A percentile compares a stretch with the other conserved stretches of the same genome.
phyloP scores from a whole-genome alignment of 306 rosid genomes.

The Fragaria iinumae region DNA sequence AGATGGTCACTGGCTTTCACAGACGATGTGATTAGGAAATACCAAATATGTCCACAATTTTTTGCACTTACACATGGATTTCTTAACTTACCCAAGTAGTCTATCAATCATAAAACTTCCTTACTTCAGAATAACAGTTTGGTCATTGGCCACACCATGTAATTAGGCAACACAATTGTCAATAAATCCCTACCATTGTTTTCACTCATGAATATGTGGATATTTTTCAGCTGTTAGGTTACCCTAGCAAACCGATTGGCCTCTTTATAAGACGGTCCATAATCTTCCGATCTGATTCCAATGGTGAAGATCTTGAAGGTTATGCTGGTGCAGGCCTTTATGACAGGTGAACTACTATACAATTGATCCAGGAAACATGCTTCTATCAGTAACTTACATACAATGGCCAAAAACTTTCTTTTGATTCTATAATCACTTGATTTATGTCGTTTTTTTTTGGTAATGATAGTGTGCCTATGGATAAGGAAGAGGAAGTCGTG shows the following conservation, averaged over 20 bases:
- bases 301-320: slow-evolving; percentile 98
- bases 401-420: not conserved
- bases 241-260: slow-evolving; percentile 95
- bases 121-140: not conserved
- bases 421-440: not conserved
- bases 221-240: slow-evolving; percentile 75
- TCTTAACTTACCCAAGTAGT: not conserved
- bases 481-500: slow-evolving; percentile 74
- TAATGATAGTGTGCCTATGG: slow-evolving; percentile 82
- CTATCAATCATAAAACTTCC: not conserved
- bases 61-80: slow-evolving; percentile 15
- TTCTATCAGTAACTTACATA: not conserved
- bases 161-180: slow-evolving; percentile 14
- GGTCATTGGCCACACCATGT: not conserved
- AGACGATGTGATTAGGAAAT: not conserved
- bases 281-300: slow-evolving; percentile 96
- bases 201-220: slow-evolving; percentile 23
- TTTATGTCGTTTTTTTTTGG: slow-evolving; percentile 6
- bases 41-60: slow-evolving; percentile 17
- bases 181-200: slow-evolving; percentile 15
- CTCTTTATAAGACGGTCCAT: slow-evolving; percentile 74
- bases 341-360: slow-evolving; percentile 61
- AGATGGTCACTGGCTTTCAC: not conserved
- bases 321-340: slow-evolving; percentile 99
- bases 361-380: not conserved